Base-by-base conservation (phyloP, 345 rosid species). In the Adansonia digitata region DNA sequence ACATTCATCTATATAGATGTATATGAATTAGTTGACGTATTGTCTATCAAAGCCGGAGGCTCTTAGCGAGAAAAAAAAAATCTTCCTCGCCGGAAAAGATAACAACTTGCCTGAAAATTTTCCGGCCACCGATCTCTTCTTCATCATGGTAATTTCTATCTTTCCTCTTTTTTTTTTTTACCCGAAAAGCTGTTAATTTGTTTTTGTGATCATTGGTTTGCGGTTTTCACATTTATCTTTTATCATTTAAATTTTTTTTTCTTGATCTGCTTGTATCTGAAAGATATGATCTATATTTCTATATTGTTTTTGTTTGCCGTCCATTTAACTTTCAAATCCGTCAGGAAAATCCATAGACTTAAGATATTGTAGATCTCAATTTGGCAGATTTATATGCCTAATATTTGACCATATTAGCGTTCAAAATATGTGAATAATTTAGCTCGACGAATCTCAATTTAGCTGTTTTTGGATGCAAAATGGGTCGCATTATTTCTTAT, bases 1-100 rank as follows among this genome's bases (percentile, higher is more conserved):
- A 22, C 24, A 5, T 34, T 4, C 15, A 34, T 20, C 40, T 5
- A 6, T 73, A 75, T 81, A 76, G 43, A 69, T 15, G 24, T 39
- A 20, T 62, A 43, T 20, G 73, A 42, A 46, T 1, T 60, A 15
- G 35, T 27, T 10, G 61, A 18, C 62, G 11, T 12, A 24, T 56
- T 2, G 61, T 15, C 9, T 12, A 0, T 18, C 31, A 40, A 8
- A 26, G 29, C 1, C 75, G 37, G 69, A 15, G 27, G 24, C n/a
- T 35, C 27, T 52, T 14, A 26, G 24, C 57, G 51, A 22, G 56
- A 34, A 27, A 64, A 52, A 12, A 35, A 46, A 39, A 49, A 35
- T 27, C 40, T 52, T 20, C 6, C 17, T 65, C 71, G 79, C 69
- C 69, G 74, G 65, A 67, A 43, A 69, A n/a, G 40, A 37, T 27